Evolutionary conservation across 306 rosid genomes (phyloP), one percentile per base, ranked within the genome.

Genomic region (Hippophae gyantsensis): DNA sequence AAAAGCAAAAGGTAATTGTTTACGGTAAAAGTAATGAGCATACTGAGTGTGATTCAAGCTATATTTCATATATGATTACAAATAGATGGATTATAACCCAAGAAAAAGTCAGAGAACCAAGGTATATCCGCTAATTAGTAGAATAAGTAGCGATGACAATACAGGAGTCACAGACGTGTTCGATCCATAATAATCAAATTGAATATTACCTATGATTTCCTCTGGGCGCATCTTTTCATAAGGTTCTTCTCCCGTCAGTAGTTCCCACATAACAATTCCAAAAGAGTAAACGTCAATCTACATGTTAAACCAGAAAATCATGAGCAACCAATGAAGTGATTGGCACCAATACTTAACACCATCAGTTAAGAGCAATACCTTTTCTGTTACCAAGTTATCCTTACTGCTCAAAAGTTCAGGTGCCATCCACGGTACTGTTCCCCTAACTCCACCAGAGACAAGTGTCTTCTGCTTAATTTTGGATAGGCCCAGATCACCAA

Each of bases 351-450:
- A 32, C 23, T 8, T 7, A 55, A n/a, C 2, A 43, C 25, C 1
- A 13, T 61, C 14, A 45, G 25, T 46, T 27, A 50, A 47, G 6
- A 38, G 26, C 12, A 5, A 32, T 73, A 57, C 78, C 66, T 67
- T 73, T 53, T 73, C 78, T 9, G 78, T 73, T 38, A 73, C 78
- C 69, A 57, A 25, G 44, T 67, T 56, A 32, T 67, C 63, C 56
- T 61, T 26, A 56, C 62, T 52, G 54, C 45, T 67, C 61, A 73
- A 46, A 10, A 73, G 69, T 41, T 73, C 73, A 18, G 73, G 78
- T 14, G 78, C 78, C 78, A 73, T 73, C 78, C 78, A 73, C 3
- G 78, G 69, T 56, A 67, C 13, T 9, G 78, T 73, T 12, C 73
- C 78, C 13, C 69, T 54, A 13, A 73, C 52, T 56, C 78, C 72